Evolutionary conservation across 306 rosid genomes (phyloP), one percentile per base, ranked within the genome.

Genomic region (Trifolium fragiferum): DNA sequence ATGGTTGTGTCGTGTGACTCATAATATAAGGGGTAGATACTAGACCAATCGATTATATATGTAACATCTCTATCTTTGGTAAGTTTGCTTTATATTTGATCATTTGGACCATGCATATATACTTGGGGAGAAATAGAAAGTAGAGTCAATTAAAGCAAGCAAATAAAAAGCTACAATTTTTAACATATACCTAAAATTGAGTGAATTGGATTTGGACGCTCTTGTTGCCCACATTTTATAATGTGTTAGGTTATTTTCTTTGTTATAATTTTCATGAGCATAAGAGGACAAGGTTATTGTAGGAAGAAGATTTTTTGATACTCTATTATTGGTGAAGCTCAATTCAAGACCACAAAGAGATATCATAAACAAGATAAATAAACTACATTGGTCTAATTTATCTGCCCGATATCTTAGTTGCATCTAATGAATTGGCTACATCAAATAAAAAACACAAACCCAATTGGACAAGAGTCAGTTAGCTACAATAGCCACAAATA

Each of bases 311-410:
- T 70, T 57, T 70, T 57, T 74, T 53, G 77, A 71, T 44, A 15
- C 75, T 75, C 83, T 54, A 84, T 84, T 81, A 84, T 84, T 81
- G 71, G 46, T 44, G 69, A 81, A 75, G 77, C 57, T 78, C 66
- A 68, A 81, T 51, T 78, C 77, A 71, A 71, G 86, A 21, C 82
- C 84, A 84, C 84, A 84, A 33, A 64, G 38, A 44, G 10, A 55
- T 6, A 16, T 50, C 11, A 50, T 50, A 50, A 55, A 55, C 49
- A 54, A 78, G 66, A 74, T 49, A 61, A 72, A 53, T 73, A 70
- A 30, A 59, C 60, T 60, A 35, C 51, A 58, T 13, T 40, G 30
- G 38, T 65, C 35, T 18, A 78, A 72, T 50, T 82, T 33, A 27
- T 65, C 12, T 80, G 78, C 76, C 18, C 73, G 62, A 46, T 78